Percentiles rank a stretch among this genome's conserved stretches.
phyloP scores from a whole-genome alignment of 441 rosid species.

The Geranium incanum region DNA sequence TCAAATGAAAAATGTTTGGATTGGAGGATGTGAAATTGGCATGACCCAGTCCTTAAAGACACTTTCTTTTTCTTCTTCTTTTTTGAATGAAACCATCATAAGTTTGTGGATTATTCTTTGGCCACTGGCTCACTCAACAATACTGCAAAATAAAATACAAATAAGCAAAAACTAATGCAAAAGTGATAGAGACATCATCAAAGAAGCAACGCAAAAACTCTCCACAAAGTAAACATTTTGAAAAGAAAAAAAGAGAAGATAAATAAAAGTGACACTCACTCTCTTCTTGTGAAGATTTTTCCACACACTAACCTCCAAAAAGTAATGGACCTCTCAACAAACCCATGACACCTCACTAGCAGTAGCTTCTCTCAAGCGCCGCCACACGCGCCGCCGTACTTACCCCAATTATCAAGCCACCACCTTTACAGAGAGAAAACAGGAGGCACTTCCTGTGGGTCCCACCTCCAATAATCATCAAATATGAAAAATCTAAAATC shows the following conservation, averaged over 20 bases:
- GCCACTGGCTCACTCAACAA: constrained; percentile 29
- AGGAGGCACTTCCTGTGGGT: neutral
- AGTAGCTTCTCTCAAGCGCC: neutral
- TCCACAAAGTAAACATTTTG: neutral
- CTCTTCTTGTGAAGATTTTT: constrained; percentile 1
- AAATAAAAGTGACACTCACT: constrained; percentile 2
- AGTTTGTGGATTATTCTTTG: constrained; percentile 28
- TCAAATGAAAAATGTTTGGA: neutral
- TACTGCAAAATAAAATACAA: neutral
- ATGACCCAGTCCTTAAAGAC: neutral
- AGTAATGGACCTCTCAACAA: constrained; percentile 28
- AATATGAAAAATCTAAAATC: neutral
- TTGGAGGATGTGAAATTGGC: neutral
- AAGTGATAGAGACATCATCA: constrained; percentile 19
- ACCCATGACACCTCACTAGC: constrained; percentile 1
- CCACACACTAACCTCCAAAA: neutral
- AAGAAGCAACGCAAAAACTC: neutral
- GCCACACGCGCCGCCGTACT: neutral
- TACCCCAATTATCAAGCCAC: neutral
- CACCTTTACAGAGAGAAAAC: neutral
- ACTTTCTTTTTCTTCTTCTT: neutral
- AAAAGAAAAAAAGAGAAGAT: neutral
- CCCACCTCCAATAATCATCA: constrained; percentile 1
- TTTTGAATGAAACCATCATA: neutral
- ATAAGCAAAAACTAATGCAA: neutral